Conservation (phyloP, 2,329 filamentous ascomycete genomes). For the Ascocoryne sarcoides region DNA sequence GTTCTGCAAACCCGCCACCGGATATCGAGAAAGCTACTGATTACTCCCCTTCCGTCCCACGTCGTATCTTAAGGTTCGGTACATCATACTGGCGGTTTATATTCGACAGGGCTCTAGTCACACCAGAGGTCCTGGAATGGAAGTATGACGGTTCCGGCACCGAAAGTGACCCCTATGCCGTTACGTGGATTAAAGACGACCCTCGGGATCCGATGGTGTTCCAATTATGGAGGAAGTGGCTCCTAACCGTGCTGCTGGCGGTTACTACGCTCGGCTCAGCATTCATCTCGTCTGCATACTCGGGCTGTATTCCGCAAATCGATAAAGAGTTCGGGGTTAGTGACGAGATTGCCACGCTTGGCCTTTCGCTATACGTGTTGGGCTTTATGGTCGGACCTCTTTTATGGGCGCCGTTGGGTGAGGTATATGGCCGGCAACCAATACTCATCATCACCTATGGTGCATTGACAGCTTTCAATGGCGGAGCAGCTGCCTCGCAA, state of each 20-base stretch:
- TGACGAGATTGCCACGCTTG: neutral
- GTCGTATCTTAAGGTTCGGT: too few relatives aligned
- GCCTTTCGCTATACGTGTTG: constrained; percentile 27
- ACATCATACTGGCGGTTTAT: neutral
- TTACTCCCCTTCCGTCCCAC: too few relatives aligned
- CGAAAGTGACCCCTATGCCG: constrained; percentile 43
- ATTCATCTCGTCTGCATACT: neutral
- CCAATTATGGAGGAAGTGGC: constrained; percentile 39
- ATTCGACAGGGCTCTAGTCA: neutral
- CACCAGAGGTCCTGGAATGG: constrained; percentile 31
- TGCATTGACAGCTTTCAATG: constrained; percentile 50
- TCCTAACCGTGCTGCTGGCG: constrained; percentile 39
- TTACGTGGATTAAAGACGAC: constrained; percentile 45
- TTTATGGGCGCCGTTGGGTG: constrained; percentile 29
- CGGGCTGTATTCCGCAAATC: neutral
- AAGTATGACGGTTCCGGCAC: constrained; percentile 40
- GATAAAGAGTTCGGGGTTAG: neutral
- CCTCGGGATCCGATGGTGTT: constrained; percentile 46
- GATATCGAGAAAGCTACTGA: too few relatives aligned
- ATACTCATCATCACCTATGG: constrained; percentile 50
- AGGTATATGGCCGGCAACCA: constrained; percentile 50
- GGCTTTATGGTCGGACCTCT: constrained; percentile 35
- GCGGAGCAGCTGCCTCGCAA: constrained; percentile 44
- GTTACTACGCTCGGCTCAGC: constrained; percentile 10
- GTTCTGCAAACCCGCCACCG: too few relatives aligned